These are phyloP conservation scores for Lactifluus pinguis DNA, from an alignment of 768 basidiomycete genomes.

Conservation along the genomic window DNA sequence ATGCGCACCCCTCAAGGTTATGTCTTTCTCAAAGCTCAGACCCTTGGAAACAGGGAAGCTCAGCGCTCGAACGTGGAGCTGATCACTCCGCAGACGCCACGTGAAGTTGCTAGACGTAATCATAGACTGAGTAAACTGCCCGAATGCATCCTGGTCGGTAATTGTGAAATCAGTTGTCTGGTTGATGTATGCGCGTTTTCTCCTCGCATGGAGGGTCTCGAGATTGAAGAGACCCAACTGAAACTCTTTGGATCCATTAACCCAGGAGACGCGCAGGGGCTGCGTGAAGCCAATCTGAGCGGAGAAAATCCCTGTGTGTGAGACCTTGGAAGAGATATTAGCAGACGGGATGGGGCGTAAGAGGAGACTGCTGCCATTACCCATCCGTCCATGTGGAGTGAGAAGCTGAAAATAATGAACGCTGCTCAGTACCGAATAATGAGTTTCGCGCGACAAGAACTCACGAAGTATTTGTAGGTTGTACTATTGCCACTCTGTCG, in stretches of 20 bases:
- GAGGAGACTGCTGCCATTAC: conserved; percentile 29
- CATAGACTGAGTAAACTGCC: conserved; percentile 49
- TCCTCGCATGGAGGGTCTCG: conserved; percentile 36
- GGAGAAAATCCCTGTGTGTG: conserved; percentile 57
- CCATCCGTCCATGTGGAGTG: conserved; percentile 42
- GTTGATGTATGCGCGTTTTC: conserved; percentile 53
- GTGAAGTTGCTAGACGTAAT: conserved; percentile 62
- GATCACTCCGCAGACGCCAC: conserved; percentile 51
- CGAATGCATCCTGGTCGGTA: conserved; percentile 46
- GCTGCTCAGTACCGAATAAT: background rate
- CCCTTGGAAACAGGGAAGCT: conserved; percentile 62
- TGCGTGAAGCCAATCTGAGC: conserved; percentile 55
- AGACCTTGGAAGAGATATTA: conserved; percentile 33
- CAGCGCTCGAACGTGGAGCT: conserved; percentile 52
- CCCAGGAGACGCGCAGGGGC: conserved; percentile 51
- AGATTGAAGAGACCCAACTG: conserved; percentile 49
- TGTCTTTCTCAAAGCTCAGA: conserved; percentile 51
- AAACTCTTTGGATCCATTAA: conserved; percentile 37
- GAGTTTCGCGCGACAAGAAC: conserved; percentile 20
- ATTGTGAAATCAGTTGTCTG: conserved; percentile 52
- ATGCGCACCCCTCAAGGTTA: conserved; percentile 46
- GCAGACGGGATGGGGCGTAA: background rate
- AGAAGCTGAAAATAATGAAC: conserved; percentile 34
- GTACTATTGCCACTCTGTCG: conserved; percentile 40
- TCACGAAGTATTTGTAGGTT: conserved; percentile 49